A percentile compares a stretch with the other conserved stretches of the same genome.
These are phyloP conservation scores for Tuber melanosporum DNA, from an alignment of 495 filamentous ascomycete species.

Conservation along the genomic window DNA sequence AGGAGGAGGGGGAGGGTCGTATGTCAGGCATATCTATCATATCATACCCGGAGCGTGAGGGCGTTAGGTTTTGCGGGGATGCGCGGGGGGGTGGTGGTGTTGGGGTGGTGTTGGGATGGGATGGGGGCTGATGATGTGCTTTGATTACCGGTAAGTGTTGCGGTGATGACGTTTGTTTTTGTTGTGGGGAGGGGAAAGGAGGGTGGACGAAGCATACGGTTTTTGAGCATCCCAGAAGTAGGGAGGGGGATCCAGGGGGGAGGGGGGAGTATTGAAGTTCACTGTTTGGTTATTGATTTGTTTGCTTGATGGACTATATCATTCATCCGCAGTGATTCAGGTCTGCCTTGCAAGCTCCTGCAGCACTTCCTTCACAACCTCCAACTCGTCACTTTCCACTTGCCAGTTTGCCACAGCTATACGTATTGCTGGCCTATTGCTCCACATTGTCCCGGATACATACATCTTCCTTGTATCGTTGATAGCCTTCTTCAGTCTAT, in stretches of 20 bases:
- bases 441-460: conserved; percentile 75
- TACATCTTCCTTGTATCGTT: conserved; percentile 71
- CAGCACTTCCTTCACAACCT: conserved; percentile 45
- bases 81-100: conserved; percentile 52
- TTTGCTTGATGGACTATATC: neutral
- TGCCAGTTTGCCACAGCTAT: conserved; percentile 83
- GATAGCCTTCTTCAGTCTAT: conserved; percentile 58
- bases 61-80: conserved; percentile 54
- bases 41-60: conserved; percentile 56
- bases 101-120: conserved; percentile 62
- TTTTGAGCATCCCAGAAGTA: conserved; percentile 66
- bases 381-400: conserved; percentile 49
- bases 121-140: conserved; percentile 55
- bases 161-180: conserved; percentile 54
- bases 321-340: neutral
- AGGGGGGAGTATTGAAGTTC: conserved; percentile 47
- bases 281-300: conserved; percentile 73
- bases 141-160: conserved; percentile 66
- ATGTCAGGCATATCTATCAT: conserved; percentile 61
- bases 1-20: conserved; percentile 41
- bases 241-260: conserved; percentile 52
- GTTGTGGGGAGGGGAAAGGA: conserved; percentile 44
- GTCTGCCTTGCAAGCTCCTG: conserved; percentile 5
- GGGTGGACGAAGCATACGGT: conserved; percentile 71
- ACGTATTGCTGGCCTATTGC: conserved; percentile 61